A percentile compares a stretch with the other conserved stretches of the same genome.
phyloP scores from a whole-genome alignment of 148 eudicot species.

The Camellia japonica region DNA sequence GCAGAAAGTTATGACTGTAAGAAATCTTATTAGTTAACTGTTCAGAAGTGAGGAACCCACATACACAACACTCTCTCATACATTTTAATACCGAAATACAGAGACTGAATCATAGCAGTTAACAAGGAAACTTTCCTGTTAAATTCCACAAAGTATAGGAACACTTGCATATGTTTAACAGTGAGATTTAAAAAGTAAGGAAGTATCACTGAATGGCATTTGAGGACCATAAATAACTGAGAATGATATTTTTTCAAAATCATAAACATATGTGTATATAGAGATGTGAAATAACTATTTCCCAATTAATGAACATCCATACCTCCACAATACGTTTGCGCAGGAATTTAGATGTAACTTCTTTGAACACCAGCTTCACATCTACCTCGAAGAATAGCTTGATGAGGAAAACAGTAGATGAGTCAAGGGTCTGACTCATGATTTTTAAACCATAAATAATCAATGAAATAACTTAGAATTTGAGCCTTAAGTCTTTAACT shows the following conservation, averaged over 20 bases:
- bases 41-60: neutral
- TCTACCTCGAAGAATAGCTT: conserved; percentile 93
- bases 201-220: too few species aligned
- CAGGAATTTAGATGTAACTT: conserved; percentile 76
- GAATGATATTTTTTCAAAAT: neutral
- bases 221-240: conserved; percentile 1
- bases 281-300: neutral
- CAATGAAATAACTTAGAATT: neutral
- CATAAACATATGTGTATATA: neutral
- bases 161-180: neutral
- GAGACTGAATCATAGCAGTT: neutral
- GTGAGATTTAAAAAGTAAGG: neutral
- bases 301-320: conserved; percentile 8
- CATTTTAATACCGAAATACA: neutral
- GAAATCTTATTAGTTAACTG: neutral
- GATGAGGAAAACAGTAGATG: conserved; percentile 13
- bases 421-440: conserved; percentile 7
- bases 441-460: conserved; percentile 1
- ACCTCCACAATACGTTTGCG: conserved; percentile 96
- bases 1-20: neutral
- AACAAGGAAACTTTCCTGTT: neutral
- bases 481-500: neutral
- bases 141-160: neutral
- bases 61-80: neutral
- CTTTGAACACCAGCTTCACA: conserved; percentile 96